phyloP scores from a whole-genome alignment of 2,329 filamentous ascomycete genomes.

The Lojkania enalia region DNA sequence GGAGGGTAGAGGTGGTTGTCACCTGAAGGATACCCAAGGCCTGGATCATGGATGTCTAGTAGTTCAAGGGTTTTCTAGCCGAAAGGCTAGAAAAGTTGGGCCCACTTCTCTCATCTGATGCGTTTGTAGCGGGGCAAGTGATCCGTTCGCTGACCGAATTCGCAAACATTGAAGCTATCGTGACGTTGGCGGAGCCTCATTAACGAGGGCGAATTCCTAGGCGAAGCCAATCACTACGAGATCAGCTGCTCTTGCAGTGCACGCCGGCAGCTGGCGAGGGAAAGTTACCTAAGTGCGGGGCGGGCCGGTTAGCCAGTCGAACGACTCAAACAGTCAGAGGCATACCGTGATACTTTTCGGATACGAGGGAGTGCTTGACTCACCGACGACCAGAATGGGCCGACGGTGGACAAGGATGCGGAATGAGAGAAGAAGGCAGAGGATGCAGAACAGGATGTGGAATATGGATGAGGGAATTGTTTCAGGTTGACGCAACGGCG shows the following conservation, averaged over 20 bases:
- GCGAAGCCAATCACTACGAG: constrained; percentile 20
- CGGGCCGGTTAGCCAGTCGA: constrained; percentile 10
- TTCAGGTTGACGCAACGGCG: background rate
- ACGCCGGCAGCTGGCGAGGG: background rate
- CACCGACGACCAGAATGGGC: constrained; percentile 14
- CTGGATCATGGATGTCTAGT: constrained; percentile 1
- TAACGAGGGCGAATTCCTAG: constrained; percentile 17
- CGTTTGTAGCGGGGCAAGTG: background rate
- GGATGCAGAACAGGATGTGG: background rate
- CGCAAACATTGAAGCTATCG: constrained; percentile 16
- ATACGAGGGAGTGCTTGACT: constrained; percentile 19
- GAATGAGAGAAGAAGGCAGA: background rate
- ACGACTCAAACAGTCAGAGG: constrained; percentile 8
- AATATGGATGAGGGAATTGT: constrained; percentile 6
- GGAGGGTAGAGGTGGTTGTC: background rate
- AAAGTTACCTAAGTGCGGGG: constrained; percentile 4
- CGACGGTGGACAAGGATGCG: constrained; percentile 1
- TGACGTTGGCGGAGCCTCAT: constrained; percentile 37
- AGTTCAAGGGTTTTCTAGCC: no score
- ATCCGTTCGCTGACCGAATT: constrained; percentile 4
- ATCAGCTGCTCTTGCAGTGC: constrained; percentile 13
- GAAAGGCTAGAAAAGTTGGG: no score
- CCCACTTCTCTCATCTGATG: background rate
- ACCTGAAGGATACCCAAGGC: background rate
- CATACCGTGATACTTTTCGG: constrained; percentile 1